These are phyloP conservation scores for Mycena polygramma DNA, from an alignment of 768 basidiomycete species.

Conservation along the genomic window DNA sequence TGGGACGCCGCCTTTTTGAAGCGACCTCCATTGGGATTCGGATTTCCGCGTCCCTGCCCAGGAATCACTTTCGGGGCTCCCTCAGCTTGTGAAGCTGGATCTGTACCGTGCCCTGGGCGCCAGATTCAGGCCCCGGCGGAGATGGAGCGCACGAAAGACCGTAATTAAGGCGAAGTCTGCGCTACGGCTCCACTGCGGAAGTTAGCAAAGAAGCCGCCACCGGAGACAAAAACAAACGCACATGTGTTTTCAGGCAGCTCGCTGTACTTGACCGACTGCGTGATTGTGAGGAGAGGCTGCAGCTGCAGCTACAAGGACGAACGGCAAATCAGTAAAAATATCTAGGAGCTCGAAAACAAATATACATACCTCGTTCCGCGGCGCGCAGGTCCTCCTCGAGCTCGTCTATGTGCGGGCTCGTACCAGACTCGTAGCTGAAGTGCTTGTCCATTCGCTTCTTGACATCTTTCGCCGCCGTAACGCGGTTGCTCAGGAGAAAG, in stretches of 20 bases:
- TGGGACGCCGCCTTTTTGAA: not conserved
- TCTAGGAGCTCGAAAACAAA: not conserved
- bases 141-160: not conserved
- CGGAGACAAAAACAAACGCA: not conserved
- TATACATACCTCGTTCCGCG: not conserved
- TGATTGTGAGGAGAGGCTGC: constrained; percentile 4
- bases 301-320: not conserved
- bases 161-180: not conserved
- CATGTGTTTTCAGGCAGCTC: not conserved
- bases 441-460: constrained; percentile 26
- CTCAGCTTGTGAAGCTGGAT: not conserved
- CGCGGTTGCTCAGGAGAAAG: constrained; percentile 18
- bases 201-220: not conserved
- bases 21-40: too few relatives aligned
- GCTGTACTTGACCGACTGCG: constrained; percentile 2
- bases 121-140: constrained; percentile 7
- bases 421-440: constrained; percentile 15
- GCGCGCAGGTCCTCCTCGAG: constrained; percentile 21
- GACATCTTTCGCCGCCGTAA: constrained; percentile 21
- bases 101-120: not conserved
- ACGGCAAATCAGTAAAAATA: too few relatives aligned
- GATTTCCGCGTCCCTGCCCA: too few relatives aligned
- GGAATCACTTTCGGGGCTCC: not conserved
- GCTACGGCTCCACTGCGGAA: not conserved
- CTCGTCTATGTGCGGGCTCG: constrained; percentile 13